Evolutionary conservation across 2,329 filamentous ascomycete genomes (phyloP), one percentile per base, ranked within the genome.

Genomic region (Gliomastix tumulicola): DNA sequence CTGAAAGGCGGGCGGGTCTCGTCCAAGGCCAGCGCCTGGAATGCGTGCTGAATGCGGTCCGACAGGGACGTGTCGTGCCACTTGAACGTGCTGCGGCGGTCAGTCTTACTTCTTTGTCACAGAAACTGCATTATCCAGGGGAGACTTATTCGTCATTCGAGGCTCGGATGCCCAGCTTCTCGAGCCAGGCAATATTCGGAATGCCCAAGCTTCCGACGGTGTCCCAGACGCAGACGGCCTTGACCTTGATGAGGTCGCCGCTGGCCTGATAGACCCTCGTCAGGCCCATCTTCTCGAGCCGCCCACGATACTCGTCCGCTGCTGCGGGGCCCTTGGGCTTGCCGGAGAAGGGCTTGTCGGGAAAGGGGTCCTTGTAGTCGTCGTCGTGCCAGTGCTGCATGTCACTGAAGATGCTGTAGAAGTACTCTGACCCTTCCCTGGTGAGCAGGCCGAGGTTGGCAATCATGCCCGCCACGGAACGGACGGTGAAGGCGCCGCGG

Each of bases 401-500:
- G 30, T 37, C 35, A 11, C 15, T 37, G 35, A 37, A 37, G n/a
- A 37, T 37, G 35, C 68, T 66, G 34, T 68, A 72, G 46, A 76
- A 78, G 49, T 62, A 60, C 18, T 74, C 65, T 48, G 76, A 64
- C 15, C 71, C 72, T 18, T 37, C 35, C 21, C 35, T 27, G 28
- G 35, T 37, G 18, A 37, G 35, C 5, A 37, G 17, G 15, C 35
- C 35, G 12, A 37, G 28, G 6, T 37, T 21, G 28, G 28, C 20
- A 19, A 37, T 30, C 28, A 37, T 37, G 30, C 35, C 35, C 11
- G 35, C 35, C 8, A 37, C 35, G 21, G 35, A 37, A 13, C 35
- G 11, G 16, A 30, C 35, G 1, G 72, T 79, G 45, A 76, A 79
- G 5, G 74, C 74, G 5, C 74, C 74, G 12, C 74, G 65, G 2